Base-by-base conservation (phyloP, 2,329 filamentous ascomycete species). In the Botrytis elliptica region DNA sequence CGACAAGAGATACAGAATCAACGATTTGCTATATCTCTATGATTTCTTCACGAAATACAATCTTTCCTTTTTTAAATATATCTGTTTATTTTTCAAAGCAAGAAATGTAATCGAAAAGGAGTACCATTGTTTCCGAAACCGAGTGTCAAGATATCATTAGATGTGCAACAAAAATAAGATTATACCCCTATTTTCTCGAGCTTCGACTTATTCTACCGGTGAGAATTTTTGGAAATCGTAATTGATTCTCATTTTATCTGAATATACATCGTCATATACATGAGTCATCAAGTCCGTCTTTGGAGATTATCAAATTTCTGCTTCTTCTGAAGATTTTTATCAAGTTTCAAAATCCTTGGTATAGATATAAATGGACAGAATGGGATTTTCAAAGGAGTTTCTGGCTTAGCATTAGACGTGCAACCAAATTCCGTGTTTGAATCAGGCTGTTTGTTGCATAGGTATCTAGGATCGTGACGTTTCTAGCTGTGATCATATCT, bases 1-100 rank as follows among this genome's bases (percentile, higher is more conserved):
- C 3, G 4, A 57, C 52, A 18, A 18, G n/a, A 29, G 1, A 33
- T 29, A 57, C 1, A 57, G 12, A 29, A 57, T 29, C 14, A 57
- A 0, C n/a, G 0, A 29, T 1, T 33, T 0, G 7, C 14, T 57
- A 29, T 29, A 18, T 57, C 6, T 57, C 9, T 57, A 3, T 18
- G 7, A 18, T 8, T 18, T 3, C 18, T 14, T 9, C 6, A 3
- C 6, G 3, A 18, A 0, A 1, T 1, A 1, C 1, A 9, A 57
- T 0, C 0, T 29, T 1, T 57, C 3, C 52, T 18, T 57, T 55
- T 29, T 18, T 18, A 18, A 29, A 18, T 14, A 29, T 29, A 3
- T 16, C 6, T 55, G 3, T 29, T 9, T 0, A 29, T 18, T 57
- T 29, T 9, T 18, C 6, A 1, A 29, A 7, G n/a, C n/a, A 16